A percentile compares a stretch with the other conserved stretches of the same genome.
These are phyloP conservation scores for Tillandsia fasciculata DNA, from an alignment of 176 grass and related monocot genomes.

Conservation along the genomic window DNA sequence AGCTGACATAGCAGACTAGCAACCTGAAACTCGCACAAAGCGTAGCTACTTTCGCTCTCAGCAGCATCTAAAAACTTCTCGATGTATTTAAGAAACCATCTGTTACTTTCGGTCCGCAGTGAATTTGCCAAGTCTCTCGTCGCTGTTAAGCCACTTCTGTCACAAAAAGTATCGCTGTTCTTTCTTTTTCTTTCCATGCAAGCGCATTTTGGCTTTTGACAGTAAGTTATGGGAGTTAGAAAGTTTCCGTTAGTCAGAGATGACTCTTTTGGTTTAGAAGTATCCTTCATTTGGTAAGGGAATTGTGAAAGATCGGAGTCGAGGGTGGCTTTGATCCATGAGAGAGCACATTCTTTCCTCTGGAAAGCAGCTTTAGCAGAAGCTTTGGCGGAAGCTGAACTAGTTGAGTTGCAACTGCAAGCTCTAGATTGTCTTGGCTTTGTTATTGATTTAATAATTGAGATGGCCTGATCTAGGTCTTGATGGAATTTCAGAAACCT, in stretches of 20 bases:
- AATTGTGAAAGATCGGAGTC: conserved; percentile 50
- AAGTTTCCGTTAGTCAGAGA: conserved; percentile 16
- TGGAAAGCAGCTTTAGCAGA: conserved; percentile 37
- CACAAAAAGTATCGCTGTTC: conserved; percentile 18
- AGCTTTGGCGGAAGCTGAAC: conserved; percentile 17
- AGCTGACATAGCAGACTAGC: conserved; percentile 57
- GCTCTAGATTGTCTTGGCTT: conserved; percentile 25
- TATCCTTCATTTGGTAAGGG: conserved; percentile 26
- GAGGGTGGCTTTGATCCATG: conserved; percentile 71
- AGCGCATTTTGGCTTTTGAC: conserved; percentile 43
- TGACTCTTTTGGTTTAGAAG: conserved; percentile 14
- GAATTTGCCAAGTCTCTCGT: conserved; percentile 29
- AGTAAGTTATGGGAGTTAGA: conserved; percentile 22
- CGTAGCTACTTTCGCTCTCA: conserved; percentile 11
- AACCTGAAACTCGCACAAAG: conserved; percentile 33
- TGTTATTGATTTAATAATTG: conserved; percentile 43
- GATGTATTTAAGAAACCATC: conserved; percentile 77
- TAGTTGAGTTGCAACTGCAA: conserved; percentile 16
- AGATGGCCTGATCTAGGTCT: conserved; percentile 47
- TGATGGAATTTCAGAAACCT: conserved; percentile 64
- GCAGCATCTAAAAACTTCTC: conserved; percentile 71
- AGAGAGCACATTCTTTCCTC: conserved; percentile 52
- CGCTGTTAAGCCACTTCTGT: conserved; percentile 24
- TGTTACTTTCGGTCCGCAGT: conserved; percentile 39
- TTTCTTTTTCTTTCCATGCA: conserved; percentile 24